phyloP scores from a whole-genome alignment of 306 rosid genomes.

The Begonia loranthoides region DNA sequence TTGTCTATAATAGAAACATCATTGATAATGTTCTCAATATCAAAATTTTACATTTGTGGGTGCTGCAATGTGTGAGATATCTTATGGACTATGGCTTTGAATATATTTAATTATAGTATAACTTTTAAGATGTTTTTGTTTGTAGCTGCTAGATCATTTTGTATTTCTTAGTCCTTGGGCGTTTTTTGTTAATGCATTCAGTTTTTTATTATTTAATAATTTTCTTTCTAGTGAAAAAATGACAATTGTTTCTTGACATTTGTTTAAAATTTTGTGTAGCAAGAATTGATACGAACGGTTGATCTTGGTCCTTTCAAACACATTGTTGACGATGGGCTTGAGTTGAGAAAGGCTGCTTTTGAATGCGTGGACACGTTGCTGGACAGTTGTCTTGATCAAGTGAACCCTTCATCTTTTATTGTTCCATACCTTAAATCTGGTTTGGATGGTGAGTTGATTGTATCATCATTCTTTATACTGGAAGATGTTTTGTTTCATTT shows the following conservation, averaged over 20 bases:
- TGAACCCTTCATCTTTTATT: constrained; percentile 95
- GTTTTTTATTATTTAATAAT: too few species aligned
- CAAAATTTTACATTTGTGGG: too few species aligned
- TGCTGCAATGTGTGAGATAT: too few species aligned
- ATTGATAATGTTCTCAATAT: too few species aligned
- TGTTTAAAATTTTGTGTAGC: constrained; percentile 36
- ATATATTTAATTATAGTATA: too few species aligned
- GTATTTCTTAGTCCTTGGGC: too few species aligned
- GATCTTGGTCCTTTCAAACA: constrained; percentile 99
- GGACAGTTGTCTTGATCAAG: constrained; percentile 98
- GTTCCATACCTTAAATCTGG: constrained; percentile 95
- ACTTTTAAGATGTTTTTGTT: too few species aligned
- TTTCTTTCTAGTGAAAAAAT: too few species aligned
- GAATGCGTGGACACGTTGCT: constrained; percentile 96
- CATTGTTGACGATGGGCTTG: constrained; percentile 98
- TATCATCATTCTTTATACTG: background rate
- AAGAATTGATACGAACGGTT: constrained; percentile 93
- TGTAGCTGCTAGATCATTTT: too few species aligned
- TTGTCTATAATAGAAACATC: too few species aligned
- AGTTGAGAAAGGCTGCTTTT: constrained; percentile 98
- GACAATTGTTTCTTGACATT: background rate
- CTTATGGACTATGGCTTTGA: too few species aligned
- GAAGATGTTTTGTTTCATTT: constrained; percentile 2
- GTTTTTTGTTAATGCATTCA: too few species aligned
- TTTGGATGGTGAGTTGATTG: constrained; percentile 69